Evolutionary conservation across 148 eudicot genomes (phyloP).

Genomic region (Camellia lanceoleosa): DNA sequence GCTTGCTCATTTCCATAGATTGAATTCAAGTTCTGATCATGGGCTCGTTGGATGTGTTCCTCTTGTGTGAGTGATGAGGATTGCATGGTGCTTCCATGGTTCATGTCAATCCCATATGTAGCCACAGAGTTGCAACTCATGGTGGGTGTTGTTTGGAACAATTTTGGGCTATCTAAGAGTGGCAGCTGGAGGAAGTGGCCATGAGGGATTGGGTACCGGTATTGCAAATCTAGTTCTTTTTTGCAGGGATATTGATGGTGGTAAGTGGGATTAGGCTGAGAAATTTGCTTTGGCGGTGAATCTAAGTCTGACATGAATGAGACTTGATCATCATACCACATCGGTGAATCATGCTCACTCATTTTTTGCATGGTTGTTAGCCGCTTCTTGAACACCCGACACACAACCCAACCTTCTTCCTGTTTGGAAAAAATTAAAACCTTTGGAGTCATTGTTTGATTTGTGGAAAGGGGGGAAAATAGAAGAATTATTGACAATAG

Average conservation of each 20-base stretch:
- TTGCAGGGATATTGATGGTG: slow-evolving; percentile 41
- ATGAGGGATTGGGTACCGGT: slow-evolving; percentile 41
- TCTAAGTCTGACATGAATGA: slow-evolving; percentile 65
- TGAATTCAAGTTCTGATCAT: slow-evolving; percentile 21
- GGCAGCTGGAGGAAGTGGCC: slow-evolving; percentile 44
- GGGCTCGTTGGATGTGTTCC: slow-evolving; percentile 20
- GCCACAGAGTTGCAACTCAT: slow-evolving; percentile 21
- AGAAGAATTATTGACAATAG: background rate
- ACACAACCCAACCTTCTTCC: slow-evolving; percentile 96
- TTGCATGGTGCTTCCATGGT: slow-evolving; percentile 26
- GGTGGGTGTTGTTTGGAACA: slow-evolving; percentile 18
- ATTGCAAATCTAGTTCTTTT: slow-evolving; percentile 44
- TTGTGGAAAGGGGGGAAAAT: background rate
- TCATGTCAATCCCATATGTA: slow-evolving; percentile 28
- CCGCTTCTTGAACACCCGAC: slow-evolving; percentile 81
- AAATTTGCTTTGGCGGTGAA: slow-evolving; percentile 49
- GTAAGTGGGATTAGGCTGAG: slow-evolving; percentile 22
- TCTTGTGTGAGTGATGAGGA: slow-evolving; percentile 16
- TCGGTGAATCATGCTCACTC: slow-evolving; percentile 51
- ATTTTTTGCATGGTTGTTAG: slow-evolving; percentile 45
- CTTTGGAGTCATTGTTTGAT: background rate
- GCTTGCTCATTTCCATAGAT: slow-evolving; percentile 19
- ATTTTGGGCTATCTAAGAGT: slow-evolving; percentile 33
- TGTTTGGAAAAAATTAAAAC: slow-evolving; percentile 18
- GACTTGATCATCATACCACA: slow-evolving; percentile 71